Evolutionary conservation across 2,329 filamentous ascomycete genomes (phyloP).

Genomic region (Curvularia verruculosa): DNA sequence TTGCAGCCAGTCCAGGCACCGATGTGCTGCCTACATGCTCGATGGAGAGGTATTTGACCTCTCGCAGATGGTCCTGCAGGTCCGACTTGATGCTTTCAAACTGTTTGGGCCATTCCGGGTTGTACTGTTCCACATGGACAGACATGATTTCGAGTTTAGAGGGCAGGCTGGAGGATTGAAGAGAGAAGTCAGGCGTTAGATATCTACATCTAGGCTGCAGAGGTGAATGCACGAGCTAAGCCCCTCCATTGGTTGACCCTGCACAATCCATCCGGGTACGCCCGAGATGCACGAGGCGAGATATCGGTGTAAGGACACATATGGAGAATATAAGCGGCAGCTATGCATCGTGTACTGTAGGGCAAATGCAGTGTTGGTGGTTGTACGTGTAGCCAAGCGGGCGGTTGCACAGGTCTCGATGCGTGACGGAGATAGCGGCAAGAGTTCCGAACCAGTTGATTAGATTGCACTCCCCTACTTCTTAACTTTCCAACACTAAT

Average conservation of each 20-base stretch:
- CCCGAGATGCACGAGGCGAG: slow-evolving; percentile 7
- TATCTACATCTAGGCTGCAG: neutral
- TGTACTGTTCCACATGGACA: slow-evolving; percentile 34
- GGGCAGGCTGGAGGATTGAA: neutral
- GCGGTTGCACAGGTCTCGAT: slow-evolving; percentile 3
- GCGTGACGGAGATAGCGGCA: slow-evolving; percentile 16
- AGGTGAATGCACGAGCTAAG: slow-evolving; percentile 13
- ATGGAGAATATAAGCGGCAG: neutral
- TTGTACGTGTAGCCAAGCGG: slow-evolving; percentile 14
- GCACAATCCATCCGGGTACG: slow-evolving; percentile 6
- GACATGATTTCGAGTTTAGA: slow-evolving; percentile 23
- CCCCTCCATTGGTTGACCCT: slow-evolving; percentile 7
- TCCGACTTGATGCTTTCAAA: slow-evolving; percentile 29
- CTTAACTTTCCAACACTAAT: slow-evolving; percentile 18
- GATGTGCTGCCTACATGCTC: slow-evolving; percentile 50
- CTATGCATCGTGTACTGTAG: neutral
- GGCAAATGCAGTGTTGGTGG: slow-evolving; percentile 6
- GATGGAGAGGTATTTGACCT: slow-evolving; percentile 30
- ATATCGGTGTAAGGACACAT: slow-evolving; percentile 4
- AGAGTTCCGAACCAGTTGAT: slow-evolving; percentile 12
- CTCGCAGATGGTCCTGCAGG: slow-evolving; percentile 24
- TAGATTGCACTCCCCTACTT: slow-evolving; percentile 18
- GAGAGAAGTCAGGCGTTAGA: neutral
- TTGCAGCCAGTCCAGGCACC: slow-evolving; percentile 43
- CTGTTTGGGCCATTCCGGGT: slow-evolving; percentile 36